These are phyloP conservation scores for Dissophora ornata DNA, from an alignment of 192 early-diverging fungal genomes.

Conservation along the genomic window DNA sequence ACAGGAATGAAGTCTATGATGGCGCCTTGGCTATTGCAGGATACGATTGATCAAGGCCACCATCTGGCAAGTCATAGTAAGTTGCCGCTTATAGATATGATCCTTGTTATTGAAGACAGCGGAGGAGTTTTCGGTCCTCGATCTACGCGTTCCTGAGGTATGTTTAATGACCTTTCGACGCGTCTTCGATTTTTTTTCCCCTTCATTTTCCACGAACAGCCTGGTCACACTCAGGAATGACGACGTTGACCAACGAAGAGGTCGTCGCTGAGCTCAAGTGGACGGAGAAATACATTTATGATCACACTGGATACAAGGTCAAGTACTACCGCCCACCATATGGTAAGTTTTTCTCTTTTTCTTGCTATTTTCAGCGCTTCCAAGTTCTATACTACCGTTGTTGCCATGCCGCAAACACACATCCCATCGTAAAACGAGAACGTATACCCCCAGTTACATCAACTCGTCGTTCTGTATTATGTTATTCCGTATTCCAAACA, in stretches of 20 bases:
- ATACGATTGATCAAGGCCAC: constrained; percentile 37
- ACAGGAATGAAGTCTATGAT: constrained; percentile 56
- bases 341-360: constrained; percentile 9
- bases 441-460: no score
- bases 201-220: constrained; percentile 38
- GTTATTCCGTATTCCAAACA: constrained; percentile 28
- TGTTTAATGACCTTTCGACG: neutral
- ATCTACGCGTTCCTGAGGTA: no score
- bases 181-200: neutral
- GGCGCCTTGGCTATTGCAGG: constrained; percentile 48
- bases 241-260: constrained; percentile 72
- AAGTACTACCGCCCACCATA: constrained; percentile 57
- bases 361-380: no score
- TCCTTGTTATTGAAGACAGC: no score
- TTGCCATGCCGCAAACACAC: no score
- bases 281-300: constrained; percentile 66
- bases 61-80: constrained; percentile 50
- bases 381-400: no score
- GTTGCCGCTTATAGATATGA: no score
- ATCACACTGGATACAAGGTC: constrained; percentile 61
- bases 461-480: no score
- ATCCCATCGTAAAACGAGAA: no score
- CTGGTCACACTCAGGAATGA: constrained; percentile 71
- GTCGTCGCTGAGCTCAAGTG: constrained; percentile 76
- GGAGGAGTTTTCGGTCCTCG: no score